These are phyloP conservation scores for Plantago elongata DNA, from an alignment of 257 asterid genomes.

Conservation along the genomic window DNA sequence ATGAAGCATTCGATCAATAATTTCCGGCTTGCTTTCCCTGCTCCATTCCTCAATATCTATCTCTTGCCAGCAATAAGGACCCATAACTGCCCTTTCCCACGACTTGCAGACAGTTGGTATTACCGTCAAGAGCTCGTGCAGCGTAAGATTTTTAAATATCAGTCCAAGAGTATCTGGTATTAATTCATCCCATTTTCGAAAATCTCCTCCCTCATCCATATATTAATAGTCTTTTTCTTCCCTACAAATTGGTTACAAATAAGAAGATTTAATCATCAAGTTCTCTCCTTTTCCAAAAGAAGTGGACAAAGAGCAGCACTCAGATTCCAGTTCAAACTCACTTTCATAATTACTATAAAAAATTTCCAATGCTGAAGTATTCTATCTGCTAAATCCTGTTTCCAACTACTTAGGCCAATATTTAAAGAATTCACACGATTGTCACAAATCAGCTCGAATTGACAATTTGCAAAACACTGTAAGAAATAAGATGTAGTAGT, in stretches of 20 bases:
- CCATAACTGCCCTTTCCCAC: slow-evolving; percentile 63
- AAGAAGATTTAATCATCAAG: not conserved
- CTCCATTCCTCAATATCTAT: slow-evolving; percentile 94
- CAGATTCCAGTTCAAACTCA: not conserved
- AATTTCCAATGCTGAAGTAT: no score
- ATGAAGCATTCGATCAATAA: slow-evolving; percentile 56
- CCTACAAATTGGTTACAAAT: slow-evolving; percentile 1
- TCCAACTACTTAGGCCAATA: no score
- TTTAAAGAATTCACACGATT: no score
- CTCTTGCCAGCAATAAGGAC: slow-evolving; percentile 92
- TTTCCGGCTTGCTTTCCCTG: slow-evolving; percentile 34
- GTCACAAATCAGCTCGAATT: not conserved
- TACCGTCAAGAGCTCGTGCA: slow-evolving; percentile 58
- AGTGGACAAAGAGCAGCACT: not conserved
- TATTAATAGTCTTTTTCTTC: not conserved
- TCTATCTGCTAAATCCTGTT: no score
- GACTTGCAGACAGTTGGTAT: slow-evolving; percentile 87
- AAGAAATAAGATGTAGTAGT: no score
- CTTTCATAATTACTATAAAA: not conserved
- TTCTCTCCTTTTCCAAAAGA: not conserved
- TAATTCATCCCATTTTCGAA: slow-evolving; percentile 67
- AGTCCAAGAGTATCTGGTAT: slow-evolving; percentile 82
- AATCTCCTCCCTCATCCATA: slow-evolving; percentile 52
- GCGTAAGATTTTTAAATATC: slow-evolving; percentile 68
- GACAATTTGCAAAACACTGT: no score